These are phyloP conservation scores for Acacia concinna DNA, from an alignment of 331 rosid species.

Conservation along the genomic window DNA sequence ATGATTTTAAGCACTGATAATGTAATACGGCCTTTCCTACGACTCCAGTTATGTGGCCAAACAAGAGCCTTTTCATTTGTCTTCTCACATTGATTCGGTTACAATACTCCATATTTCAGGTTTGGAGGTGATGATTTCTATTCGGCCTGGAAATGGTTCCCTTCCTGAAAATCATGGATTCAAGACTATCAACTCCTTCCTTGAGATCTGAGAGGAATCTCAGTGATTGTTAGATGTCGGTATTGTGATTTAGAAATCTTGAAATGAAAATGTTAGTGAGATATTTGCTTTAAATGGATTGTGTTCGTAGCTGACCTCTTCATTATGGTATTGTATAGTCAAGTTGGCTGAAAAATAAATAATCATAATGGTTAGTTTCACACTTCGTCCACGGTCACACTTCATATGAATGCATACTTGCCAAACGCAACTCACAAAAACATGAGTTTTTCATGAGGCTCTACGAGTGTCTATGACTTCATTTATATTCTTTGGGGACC, in stretches of 20 bases:
- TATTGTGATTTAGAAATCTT: constrained; percentile 22
- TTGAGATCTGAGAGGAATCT: constrained; percentile 50
- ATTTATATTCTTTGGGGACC: no score
- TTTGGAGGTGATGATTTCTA: constrained; percentile 72
- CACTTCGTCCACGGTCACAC: background rate
- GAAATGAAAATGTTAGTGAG: constrained; percentile 8
- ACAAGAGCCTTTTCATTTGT: constrained; percentile 16
- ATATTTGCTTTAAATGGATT: constrained; percentile 19
- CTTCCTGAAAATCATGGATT: constrained; percentile 86
- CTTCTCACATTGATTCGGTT: constrained; percentile 1
- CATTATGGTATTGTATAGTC: background rate
- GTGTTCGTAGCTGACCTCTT: background rate
- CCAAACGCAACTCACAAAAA: background rate
- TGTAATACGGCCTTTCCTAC: background rate
- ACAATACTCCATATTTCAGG: constrained; percentile 51
- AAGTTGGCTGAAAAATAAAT: background rate
- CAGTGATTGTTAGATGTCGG: constrained; percentile 18
- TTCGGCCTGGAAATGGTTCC: constrained; percentile 93
- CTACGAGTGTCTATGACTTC: background rate
- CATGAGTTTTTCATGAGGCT: background rate
- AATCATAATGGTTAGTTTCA: background rate
- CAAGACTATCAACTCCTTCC: constrained; percentile 71
- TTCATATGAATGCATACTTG: background rate
- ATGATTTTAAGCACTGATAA: background rate
- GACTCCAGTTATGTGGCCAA: background rate